Evolutionary conservation across 768 basidiomycete species (phyloP).

Genomic region (Gloeostereum incarnatum): DNA sequence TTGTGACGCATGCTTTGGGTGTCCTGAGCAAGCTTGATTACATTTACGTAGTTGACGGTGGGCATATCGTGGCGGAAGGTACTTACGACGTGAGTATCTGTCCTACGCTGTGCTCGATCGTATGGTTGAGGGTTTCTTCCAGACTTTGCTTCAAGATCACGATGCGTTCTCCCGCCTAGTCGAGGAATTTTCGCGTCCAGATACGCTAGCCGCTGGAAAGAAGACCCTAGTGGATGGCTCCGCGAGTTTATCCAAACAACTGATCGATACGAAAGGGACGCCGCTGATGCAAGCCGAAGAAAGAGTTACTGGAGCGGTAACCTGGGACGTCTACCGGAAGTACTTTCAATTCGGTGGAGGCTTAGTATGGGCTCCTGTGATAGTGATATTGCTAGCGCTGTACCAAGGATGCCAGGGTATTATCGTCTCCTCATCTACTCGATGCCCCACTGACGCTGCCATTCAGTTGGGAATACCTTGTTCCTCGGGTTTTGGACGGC

Average conservation of each 20-base stretch:
- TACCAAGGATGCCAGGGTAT: slow-evolving; percentile 42
- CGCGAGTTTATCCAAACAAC: slow-evolving; percentile 6
- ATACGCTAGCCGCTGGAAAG: slow-evolving; percentile 8
- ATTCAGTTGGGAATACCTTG: slow-evolving; percentile 51
- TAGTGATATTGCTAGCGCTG: slow-evolving; percentile 33
- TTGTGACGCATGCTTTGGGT: slow-evolving; percentile 54
- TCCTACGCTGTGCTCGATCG: not conserved
- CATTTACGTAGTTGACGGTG: slow-evolving; percentile 56
- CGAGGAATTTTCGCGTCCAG: slow-evolving; percentile 43
- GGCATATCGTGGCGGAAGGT: slow-evolving; percentile 52
- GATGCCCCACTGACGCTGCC: not conserved
- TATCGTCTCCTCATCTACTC: not conserved
- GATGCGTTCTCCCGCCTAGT: slow-evolving; percentile 18
- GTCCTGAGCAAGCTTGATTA: slow-evolving; percentile 50
- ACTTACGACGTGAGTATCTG: slow-evolving; percentile 35
- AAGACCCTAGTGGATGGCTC: slow-evolving; percentile 4
- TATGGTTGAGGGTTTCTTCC: not conserved
- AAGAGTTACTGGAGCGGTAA: slow-evolving; percentile 42
- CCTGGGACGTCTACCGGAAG: slow-evolving; percentile 35
- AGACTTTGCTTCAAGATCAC: slow-evolving; percentile 7
- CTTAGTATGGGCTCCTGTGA: slow-evolving; percentile 34
- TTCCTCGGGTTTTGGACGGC: slow-evolving; percentile 72
- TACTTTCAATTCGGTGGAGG: slow-evolving; percentile 42
- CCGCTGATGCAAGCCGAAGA: slow-evolving; percentile 30
- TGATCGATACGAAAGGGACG: slow-evolving; percentile 1